Percentiles rank a stretch among this genome's conserved stretches.
Conservation (phyloP, 148 eudicot genomes). For the Vaccinium darrowii region DNA sequence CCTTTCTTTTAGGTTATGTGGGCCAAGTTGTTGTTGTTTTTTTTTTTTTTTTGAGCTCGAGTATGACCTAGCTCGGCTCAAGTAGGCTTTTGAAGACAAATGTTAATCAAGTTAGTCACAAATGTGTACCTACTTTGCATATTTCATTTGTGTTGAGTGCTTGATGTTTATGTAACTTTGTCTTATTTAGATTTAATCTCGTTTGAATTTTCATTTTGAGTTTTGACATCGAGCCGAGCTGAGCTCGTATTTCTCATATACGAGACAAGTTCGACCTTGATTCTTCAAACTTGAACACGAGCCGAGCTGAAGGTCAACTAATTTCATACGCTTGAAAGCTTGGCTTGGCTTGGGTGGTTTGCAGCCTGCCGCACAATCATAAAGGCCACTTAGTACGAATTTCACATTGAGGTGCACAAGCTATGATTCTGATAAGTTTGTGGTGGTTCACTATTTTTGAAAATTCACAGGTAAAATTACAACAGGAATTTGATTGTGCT, state of each 20-base stretch:
- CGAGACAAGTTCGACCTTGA: no score
- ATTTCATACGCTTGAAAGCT: no score
- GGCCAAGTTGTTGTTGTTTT: not conserved
- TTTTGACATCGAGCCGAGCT: not conserved
- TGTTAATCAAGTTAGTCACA: not conserved
- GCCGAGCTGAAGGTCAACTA: no score
- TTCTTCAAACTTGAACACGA: no score
- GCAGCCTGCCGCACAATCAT: not conserved
- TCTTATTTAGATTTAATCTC: not conserved
- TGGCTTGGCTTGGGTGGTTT: not conserved
- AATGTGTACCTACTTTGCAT: not conserved
- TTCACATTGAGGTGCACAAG: not conserved
- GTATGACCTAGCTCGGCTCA: not conserved
- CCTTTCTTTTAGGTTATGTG: not conserved
- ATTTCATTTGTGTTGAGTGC: not conserved
- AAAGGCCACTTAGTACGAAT: not conserved
- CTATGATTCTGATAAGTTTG: not conserved
- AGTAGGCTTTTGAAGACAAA: not conserved
- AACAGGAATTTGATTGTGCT: not conserved
- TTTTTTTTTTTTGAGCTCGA: not conserved
- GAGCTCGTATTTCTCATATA: not conserved
- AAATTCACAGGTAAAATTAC: not conserved
- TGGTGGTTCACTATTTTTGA: not conserved
- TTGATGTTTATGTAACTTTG: not conserved
- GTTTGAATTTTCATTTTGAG: not conserved